phyloP scores from a whole-genome alignment of 2,329 filamentous ascomycete genomes.

The Helotiales sp. region DNA sequence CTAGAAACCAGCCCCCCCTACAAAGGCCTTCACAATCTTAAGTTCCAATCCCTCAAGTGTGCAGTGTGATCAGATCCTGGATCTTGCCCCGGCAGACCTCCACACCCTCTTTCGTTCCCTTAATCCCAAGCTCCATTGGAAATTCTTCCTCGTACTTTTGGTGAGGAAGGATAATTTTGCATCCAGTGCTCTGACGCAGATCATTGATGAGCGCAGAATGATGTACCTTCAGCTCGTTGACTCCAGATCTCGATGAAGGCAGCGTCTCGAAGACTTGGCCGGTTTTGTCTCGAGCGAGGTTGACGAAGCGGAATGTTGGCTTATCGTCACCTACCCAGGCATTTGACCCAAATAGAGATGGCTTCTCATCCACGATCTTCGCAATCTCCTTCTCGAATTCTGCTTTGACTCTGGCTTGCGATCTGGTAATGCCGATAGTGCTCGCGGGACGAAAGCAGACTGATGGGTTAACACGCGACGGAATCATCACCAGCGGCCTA shows the following conservation, averaged over 20 bases:
- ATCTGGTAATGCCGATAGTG: background rate
- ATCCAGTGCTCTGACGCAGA: background rate
- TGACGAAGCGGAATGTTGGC: constrained; percentile 4
- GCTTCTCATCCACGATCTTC: background rate
- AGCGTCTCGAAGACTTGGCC: background rate
- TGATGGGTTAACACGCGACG: background rate
- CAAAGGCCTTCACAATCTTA: too few relatives aligned
- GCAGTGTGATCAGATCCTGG: background rate
- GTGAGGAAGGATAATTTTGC: background rate
- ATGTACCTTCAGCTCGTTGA: background rate
- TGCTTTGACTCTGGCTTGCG: background rate
- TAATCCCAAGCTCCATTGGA: background rate
- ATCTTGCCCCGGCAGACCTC: background rate
- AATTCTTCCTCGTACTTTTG: background rate
- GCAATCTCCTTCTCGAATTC: background rate
- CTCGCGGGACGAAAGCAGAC: background rate
- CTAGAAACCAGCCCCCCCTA: too few relatives aligned
- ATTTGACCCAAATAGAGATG: background rate
- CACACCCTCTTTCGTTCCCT: background rate
- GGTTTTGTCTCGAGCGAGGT: background rate
- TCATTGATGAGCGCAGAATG: background rate
- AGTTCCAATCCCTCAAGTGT: background rate
- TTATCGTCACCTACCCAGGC: constrained; percentile 7
- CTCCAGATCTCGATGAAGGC: background rate
- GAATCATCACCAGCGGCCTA: background rate